Evolutionary conservation across 1,284 basidiomycete species (phyloP).

Genomic region (Mycena sp.): DNA sequence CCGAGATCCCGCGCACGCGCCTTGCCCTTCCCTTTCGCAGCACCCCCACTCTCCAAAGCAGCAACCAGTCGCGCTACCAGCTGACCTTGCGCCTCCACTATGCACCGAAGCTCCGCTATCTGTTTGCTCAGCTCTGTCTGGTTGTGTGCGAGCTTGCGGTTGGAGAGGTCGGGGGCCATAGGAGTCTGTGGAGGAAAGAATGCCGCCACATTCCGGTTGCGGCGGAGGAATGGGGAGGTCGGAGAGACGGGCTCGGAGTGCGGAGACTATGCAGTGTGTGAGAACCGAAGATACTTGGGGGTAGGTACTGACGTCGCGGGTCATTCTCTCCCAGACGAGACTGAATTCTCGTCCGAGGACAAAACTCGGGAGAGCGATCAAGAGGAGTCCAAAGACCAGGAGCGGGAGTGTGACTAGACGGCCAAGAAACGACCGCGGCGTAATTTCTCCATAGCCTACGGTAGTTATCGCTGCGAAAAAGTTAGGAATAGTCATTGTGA

Average conservation of each 20-base stretch:
- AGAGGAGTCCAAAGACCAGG: constrained; percentile 84
- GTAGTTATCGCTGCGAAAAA: constrained; percentile 85
- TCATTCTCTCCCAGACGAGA: constrained; percentile 86
- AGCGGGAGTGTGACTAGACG: constrained; percentile 86
- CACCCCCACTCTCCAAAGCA: constrained; percentile 41
- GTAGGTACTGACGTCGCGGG: constrained; percentile 49
- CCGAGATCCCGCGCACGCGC: constrained; percentile 11
- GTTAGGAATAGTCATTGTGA: no score
- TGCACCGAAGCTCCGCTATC: constrained; percentile 61
- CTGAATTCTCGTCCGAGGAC: constrained; percentile 91
- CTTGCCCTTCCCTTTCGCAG: constrained; percentile 34
- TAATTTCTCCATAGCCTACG: constrained; percentile 90
- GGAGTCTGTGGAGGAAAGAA: not conserved
- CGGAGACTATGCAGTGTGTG: constrained; percentile 2
- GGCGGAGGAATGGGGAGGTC: constrained; percentile 29
- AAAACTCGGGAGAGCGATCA: constrained; percentile 90
- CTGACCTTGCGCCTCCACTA: constrained; percentile 64
- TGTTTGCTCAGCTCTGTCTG: constrained; percentile 70
- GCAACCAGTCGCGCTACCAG: constrained; percentile 57
- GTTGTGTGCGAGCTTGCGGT: constrained; percentile 67
- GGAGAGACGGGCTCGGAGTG: constrained; percentile 35
- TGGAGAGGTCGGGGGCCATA: constrained; percentile 51
- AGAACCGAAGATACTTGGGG: not conserved
- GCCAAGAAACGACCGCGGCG: constrained; percentile 84
- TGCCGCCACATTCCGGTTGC: constrained; percentile 20